A percentile compares a stretch with the other conserved stretches of the same genome.
Evolutionary conservation across 1,284 basidiomycete species (phyloP).

Genomic region (Bjerkandera adusta): DNA sequence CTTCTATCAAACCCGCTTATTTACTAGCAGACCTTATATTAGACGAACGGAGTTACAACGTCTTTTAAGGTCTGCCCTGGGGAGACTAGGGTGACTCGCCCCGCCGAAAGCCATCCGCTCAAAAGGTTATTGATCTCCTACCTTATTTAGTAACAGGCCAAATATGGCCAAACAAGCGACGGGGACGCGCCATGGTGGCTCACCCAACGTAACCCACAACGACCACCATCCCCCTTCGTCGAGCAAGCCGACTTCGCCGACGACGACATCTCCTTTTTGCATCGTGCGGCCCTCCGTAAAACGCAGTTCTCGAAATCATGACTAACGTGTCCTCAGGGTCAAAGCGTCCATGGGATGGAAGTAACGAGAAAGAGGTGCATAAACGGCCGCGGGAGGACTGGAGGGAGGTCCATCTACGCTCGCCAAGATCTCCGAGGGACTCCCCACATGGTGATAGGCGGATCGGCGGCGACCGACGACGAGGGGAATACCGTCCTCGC

Average conservation of each 20-base stretch:
- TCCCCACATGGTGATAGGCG: too few species aligned
- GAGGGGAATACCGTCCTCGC: constrained; percentile 29
- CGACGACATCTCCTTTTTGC: constrained; percentile 32
- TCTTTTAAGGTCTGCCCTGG: too few species aligned
- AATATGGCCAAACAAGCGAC: neutral
- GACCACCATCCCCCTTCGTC: neutral
- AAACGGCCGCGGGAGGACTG: constrained; percentile 68
- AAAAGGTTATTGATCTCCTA: too few species aligned
- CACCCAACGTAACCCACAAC: neutral
- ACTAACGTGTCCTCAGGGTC: constrained; percentile 81
- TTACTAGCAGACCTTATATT: too few species aligned
- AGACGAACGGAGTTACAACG: too few species aligned
- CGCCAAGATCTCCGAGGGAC: constrained; percentile 33
- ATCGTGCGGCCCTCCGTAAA: constrained; percentile 84
- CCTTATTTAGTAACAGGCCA: too few species aligned
- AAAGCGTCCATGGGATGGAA: constrained; percentile 73
- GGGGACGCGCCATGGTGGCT: neutral
- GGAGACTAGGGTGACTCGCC: too few species aligned
- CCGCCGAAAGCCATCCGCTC: too few species aligned
- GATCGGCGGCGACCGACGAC: constrained; percentile 29
- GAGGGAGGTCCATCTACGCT: constrained; percentile 68
- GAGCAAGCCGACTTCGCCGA: constrained; percentile 2
- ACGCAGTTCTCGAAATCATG: constrained; percentile 61
- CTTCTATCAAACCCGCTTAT: too few species aligned
- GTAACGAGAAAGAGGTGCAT: constrained; percentile 41